Evolutionary conservation across 2,329 filamentous ascomycete species (phyloP).

Genomic region (Tolypocladium cylindrosporum): DNA sequence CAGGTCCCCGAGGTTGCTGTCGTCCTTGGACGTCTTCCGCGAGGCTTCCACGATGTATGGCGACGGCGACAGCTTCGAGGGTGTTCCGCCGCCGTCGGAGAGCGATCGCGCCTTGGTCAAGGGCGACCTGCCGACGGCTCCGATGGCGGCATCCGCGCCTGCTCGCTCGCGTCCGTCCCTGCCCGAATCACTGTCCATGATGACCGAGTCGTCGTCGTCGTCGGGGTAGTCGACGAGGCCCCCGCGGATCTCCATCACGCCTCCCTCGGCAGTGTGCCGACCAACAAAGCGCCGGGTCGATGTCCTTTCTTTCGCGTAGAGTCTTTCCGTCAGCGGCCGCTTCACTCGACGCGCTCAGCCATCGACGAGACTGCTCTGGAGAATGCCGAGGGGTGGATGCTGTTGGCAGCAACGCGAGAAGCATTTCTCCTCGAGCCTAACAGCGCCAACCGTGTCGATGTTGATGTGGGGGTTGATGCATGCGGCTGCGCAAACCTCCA

Average conservation of each 20-base stretch:
- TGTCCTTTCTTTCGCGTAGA: neutral
- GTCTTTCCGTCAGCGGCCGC: neutral
- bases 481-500: neutral
- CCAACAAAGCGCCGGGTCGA: neutral
- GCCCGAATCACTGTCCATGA: slow-evolving; percentile 17
- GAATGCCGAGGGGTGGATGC: neutral
- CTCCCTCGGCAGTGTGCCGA: neutral
- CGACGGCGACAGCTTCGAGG: slow-evolving; percentile 46
- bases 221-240: slow-evolving; percentile 3
- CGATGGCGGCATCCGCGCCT: slow-evolving; percentile 4
- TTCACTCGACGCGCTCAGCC: neutral
- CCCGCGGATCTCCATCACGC: neutral
- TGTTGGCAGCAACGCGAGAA: neutral
- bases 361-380: neutral
- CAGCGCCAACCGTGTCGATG: neutral
- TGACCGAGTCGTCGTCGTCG: slow-evolving; percentile 20
- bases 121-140: slow-evolving; percentile 23
- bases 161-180: slow-evolving; percentile 9
- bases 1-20: slow-evolving; percentile 42
- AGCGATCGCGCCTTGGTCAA: slow-evolving; percentile 50
- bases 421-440: neutral
- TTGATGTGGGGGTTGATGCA: neutral
- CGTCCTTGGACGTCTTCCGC: slow-evolving; percentile 54
- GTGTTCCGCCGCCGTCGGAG: slow-evolving; percentile 52
- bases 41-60: slow-evolving; percentile 45